These are phyloP conservation scores for Dothideomycetes sp. DNA, from an alignment of 2,329 filamentous ascomycete species.

Conservation along the genomic window DNA sequence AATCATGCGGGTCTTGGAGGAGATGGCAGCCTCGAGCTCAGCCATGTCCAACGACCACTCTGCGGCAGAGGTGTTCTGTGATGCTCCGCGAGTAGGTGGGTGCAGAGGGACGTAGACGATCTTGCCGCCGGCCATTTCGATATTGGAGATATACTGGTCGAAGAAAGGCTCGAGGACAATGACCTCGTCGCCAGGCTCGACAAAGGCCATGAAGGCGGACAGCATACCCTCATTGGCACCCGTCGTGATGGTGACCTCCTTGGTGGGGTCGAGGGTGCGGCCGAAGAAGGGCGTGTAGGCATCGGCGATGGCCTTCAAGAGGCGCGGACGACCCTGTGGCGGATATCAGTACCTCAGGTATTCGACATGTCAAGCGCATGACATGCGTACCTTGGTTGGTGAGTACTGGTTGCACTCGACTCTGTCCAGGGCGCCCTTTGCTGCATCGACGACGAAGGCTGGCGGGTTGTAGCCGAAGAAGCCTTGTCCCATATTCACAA, in stretches of 20 bases:
- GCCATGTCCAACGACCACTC: constrained; percentile 85
- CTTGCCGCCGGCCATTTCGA: constrained; percentile 93
- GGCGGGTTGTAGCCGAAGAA: constrained; percentile 95
- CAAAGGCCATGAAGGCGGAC: constrained; percentile 94
- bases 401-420: constrained; percentile 99
- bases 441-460: constrained; percentile 78
- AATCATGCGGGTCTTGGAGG: constrained; percentile 87
- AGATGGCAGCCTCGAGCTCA: constrained; percentile 71
- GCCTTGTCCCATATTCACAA: constrained; percentile 60
- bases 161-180: constrained; percentile 99
- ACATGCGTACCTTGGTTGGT: constrained; percentile 58
- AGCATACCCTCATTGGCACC: constrained; percentile 90
- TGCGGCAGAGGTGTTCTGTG: constrained; percentile 68
- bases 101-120: constrained; percentile 94
- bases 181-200: constrained; percentile 89
- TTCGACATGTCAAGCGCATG: constrained; percentile 11
- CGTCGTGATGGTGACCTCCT: constrained; percentile 89
- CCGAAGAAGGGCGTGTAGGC: constrained; percentile 88
- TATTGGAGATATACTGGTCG: constrained; percentile 98
- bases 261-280: constrained; percentile 70
- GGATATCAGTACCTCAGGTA: constrained; percentile 21
- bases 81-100: constrained; percentile 69
- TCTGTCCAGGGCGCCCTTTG: constrained; percentile 75
- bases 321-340: constrained; percentile 63
- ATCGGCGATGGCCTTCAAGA: constrained; percentile 87